phyloP scores from a whole-genome alignment of 306 rosid genomes.

The Malus sylvestris region DNA sequence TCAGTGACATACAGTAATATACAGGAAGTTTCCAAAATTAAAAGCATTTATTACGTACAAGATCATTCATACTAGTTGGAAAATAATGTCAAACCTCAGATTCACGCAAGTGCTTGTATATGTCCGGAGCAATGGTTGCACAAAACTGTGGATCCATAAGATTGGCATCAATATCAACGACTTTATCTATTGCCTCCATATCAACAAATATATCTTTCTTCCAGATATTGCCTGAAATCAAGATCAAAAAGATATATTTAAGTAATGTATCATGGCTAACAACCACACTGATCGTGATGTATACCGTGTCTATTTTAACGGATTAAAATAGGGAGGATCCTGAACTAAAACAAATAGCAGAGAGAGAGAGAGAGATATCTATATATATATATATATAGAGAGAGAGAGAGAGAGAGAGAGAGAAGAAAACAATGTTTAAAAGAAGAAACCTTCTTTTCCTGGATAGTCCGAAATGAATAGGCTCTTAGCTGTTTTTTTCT shows the following conservation, averaged over 20 bases:
- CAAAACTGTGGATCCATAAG: slow-evolving; percentile 38
- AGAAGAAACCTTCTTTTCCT: slow-evolving; percentile 30
- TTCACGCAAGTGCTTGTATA: slow-evolving; percentile 41
- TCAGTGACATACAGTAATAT: neutral
- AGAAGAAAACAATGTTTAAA: neutral
- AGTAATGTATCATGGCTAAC: neutral
- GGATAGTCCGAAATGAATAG: slow-evolving; percentile 24
- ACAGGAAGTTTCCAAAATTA: neutral
- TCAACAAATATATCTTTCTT: slow-evolving; percentile 6
- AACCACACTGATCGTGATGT: neutral
- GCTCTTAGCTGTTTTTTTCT: slow-evolving; percentile 21
- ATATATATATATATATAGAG: neutral
- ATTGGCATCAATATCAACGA: slow-evolving; percentile 35
- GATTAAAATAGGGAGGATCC: neutral
- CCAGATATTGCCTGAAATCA: slow-evolving; percentile 28
- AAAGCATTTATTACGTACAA: neutral
- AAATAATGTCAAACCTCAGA: slow-evolving; percentile 39
- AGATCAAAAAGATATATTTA: slow-evolving; percentile 7
- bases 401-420: neutral
- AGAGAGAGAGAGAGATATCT: neutral
- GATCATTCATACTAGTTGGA: neutral
- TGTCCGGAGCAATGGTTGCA: slow-evolving; percentile 39
- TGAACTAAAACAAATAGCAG: neutral
- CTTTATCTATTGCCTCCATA: slow-evolving; percentile 18
- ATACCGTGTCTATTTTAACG: neutral